Conservation (phyloP, 768 basidiomycete species). For the Suillus cothurnatus region DNA sequence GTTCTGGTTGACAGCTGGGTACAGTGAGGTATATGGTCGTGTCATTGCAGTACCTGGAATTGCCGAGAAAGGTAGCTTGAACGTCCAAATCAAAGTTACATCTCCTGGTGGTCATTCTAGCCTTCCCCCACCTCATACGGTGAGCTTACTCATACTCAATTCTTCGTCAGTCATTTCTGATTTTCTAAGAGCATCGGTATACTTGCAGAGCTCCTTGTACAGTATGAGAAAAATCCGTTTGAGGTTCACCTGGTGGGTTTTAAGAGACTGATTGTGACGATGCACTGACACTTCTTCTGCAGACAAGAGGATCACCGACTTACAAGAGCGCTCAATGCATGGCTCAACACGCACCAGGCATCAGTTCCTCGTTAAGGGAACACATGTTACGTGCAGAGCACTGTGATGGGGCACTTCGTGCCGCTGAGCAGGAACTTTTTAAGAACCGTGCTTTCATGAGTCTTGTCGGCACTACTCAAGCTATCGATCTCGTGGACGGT, state of each 20-base stretch:
- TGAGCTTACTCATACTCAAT: constrained; percentile 25
- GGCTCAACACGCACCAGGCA: constrained; percentile 58
- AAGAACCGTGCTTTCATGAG: constrained; percentile 33
- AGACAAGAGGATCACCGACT: constrained; percentile 61
- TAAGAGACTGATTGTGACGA: constrained; percentile 19
- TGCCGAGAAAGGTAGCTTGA: constrained; percentile 71
- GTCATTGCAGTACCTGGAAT: constrained; percentile 59
- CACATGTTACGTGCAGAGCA: constrained; percentile 40
- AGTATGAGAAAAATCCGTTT: constrained; percentile 69
- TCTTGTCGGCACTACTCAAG: constrained; percentile 72
- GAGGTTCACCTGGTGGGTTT: constrained; percentile 47
- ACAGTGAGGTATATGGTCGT: constrained; percentile 2
- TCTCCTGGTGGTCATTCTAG: constrained; percentile 80
- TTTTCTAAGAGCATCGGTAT: constrained; percentile 72
- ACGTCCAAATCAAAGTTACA: constrained; percentile 60
- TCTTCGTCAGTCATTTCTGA: constrained; percentile 6
- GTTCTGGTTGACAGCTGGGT: constrained; percentile 2
- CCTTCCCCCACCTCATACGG: constrained; percentile 77
- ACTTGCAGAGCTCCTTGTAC: constrained; percentile 67
- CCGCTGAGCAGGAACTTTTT: constrained; percentile 8
- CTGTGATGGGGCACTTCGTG: constrained; percentile 13
- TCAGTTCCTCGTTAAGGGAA: constrained; percentile 50
- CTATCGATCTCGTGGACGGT: constrained; percentile 69
- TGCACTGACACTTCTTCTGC: not conserved
- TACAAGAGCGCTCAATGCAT: constrained; percentile 67